phyloP scores from a whole-genome alignment of 2,329 filamentous ascomycete genomes.

The Verticillium dahliae region DNA sequence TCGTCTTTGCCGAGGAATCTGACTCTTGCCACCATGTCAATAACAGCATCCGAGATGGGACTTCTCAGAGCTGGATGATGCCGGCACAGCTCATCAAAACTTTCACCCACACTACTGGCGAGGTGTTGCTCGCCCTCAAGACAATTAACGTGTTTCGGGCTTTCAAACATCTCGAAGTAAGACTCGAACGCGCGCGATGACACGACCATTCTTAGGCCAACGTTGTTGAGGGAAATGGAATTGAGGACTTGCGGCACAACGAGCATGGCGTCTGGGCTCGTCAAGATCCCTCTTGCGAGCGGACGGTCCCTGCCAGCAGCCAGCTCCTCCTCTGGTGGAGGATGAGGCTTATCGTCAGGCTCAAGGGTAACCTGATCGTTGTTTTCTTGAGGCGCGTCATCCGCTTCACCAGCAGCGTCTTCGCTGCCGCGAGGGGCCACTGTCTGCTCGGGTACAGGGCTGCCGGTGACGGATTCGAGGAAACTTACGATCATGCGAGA shows the following conservation, averaged over 20 bases:
- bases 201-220: conserved; percentile 81
- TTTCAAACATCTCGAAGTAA: conserved; percentile 97
- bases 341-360: conserved; percentile 38
- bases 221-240: conserved; percentile 85
- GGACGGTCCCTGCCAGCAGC: conserved; percentile 19
- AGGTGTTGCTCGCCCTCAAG: conserved; percentile 68
- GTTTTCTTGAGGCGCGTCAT: conserved; percentile 30
- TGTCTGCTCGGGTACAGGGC: conserved; percentile 29
- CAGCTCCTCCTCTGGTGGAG: conserved; percentile 44
- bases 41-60: conserved; percentile 75
- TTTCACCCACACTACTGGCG: conserved; percentile 67
- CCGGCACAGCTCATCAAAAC: conserved; percentile 89
- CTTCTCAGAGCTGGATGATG: conserved; percentile 83
- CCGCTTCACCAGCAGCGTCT: conserved; percentile 20
- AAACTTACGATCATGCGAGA: conserved; percentile 84
- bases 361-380: conserved; percentile 31
- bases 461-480: conserved; percentile 70
- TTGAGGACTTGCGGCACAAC: conserved; percentile 84
- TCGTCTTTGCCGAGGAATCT: conserved; percentile 66
- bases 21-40: conserved; percentile 83
- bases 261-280: conserved; percentile 82
- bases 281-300: conserved; percentile 67
- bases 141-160: conserved; percentile 76
- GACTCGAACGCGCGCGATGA: conserved; percentile 74
- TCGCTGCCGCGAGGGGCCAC: conserved; percentile 21